Evolutionary conservation across 2,329 filamentous ascomycete genomes (phyloP), one percentile per base, ranked within the genome.

Genomic region (Aureobasidium sp.): DNA sequence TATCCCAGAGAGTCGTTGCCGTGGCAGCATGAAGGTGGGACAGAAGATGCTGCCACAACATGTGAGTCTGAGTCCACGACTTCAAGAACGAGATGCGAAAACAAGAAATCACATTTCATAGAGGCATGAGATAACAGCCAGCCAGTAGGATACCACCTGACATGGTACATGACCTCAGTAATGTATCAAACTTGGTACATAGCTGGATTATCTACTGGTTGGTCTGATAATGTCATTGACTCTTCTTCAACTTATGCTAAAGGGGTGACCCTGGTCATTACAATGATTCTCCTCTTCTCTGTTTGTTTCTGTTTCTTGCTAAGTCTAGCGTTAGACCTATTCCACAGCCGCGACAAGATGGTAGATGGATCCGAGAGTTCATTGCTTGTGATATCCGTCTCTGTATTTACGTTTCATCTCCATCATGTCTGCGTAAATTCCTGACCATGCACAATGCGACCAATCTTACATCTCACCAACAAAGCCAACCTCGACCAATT

Each of bases 401-500:
- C 20, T 13, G 0, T 41, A 27, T 48, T 1, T 48, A 48, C 8
- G 26, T 48, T 8, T 23, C 23, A 47, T 47, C 8, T 29, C 9
- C 44, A 48, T 32, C 29, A 32, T 32, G 29, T 32, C 8, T 48
- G 44, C 50, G 20, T 52, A 7, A 29, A 32, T 27, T 20, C 12
- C 8, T 26, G 10, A 13, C 32, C 13, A 52, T 39, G 7, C 37
- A 29, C 36, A 36, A 32, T n/a, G 1, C 23, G 0, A 26, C 0
- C 50, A 5, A 52, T 15, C 46, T 61, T 37, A 62, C 5, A 62
- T 62, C 29, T 55, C 50, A 47, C 60, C 60, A 7, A 88, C 79
- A 69, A 88, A 89, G 0, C 87, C 87, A 20, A 89, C 84, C 73
- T 88, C 87, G 20, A 89, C 81, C 52, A 88, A 70, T 53, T 80